Base-by-base conservation (phyloP, 2,329 filamentous ascomycete species). In the Fusarium sp. region DNA sequence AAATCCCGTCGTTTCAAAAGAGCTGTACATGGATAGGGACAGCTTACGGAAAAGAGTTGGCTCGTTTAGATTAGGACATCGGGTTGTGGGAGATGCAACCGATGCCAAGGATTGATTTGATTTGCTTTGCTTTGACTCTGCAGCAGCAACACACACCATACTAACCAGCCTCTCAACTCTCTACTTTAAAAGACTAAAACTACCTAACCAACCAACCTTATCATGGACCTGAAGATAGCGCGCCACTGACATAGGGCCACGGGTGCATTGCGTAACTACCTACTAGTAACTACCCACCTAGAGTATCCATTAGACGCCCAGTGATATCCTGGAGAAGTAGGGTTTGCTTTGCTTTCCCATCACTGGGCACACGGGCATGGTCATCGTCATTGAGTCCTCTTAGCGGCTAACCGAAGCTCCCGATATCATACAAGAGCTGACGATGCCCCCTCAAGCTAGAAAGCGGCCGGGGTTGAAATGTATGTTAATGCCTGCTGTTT, bases 1-100 rank as follows among this genome's bases (percentile, higher is more conserved):
- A 54, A 53, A 53, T 33, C 39, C 13, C 30, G 20, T 13, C 14
- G 6, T 17, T 24, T 45, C 14, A 24, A 26, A 26, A 49, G 26
- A 48, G 22, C 30, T n/a, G 9, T 17, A 37, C 17, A 37, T 9
- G n/a, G 33, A 37, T n/a, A 22, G 22, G 22, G 22, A 22, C 22
- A 26, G 9, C 24, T 26, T 26, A 35, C 11, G 26, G 9, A 28
- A 11, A 28, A 28, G 26, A 26, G 24, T 9, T 26, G 24, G 26
- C 9, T 26, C 26, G 26, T 26, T 26, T 26, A 26, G 26, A 26
- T 26, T 26, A 26, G 44, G 10, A 26, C 44, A n/a, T 50, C 52
- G 48, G 59, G 30, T 56, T 62, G 59, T 62, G 59, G 59, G 57
- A 37, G 57, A 53, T 39, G 45, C 33, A 11, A 33, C 57, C 57